Evolutionary conservation across 2,329 filamentous ascomycete genomes (phyloP).

Genomic region (Alternaria solani): DNA sequence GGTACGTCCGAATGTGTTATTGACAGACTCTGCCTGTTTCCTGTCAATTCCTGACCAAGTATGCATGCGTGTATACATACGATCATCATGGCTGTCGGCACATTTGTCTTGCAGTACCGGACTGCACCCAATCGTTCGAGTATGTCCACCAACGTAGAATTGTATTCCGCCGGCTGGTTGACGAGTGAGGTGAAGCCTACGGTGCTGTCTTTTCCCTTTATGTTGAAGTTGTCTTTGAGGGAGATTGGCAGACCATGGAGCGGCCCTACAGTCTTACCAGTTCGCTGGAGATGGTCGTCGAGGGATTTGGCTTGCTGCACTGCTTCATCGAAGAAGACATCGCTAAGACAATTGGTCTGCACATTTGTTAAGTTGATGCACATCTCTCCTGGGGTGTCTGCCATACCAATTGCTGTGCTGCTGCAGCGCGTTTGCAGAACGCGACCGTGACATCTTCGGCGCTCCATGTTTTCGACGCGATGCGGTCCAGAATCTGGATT

Average conservation of each 20-base stretch:
- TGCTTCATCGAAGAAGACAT: slow-evolving; percentile 64
- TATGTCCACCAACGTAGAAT: slow-evolving; percentile 66
- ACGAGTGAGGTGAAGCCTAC: slow-evolving; percentile 71
- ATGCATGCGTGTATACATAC: slow-evolving; percentile 19
- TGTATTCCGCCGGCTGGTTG: slow-evolving; percentile 63
- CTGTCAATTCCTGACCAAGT: slow-evolving; percentile 9
- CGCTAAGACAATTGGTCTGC: slow-evolving; percentile 68
- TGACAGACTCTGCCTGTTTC: slow-evolving; percentile 65
- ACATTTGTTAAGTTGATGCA: slow-evolving; percentile 1
- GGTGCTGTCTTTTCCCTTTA: slow-evolving; percentile 66
- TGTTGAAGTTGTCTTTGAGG: slow-evolving; percentile 75
- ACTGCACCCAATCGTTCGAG: slow-evolving; percentile 69
- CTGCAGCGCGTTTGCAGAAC: slow-evolving; percentile 64
- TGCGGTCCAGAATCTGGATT: slow-evolving; percentile 51
- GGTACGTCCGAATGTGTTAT: slow-evolving; percentile 70
- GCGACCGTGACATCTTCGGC: slow-evolving; percentile 61
- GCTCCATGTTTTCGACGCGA: slow-evolving; percentile 57
- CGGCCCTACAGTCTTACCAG: slow-evolving; percentile 63
- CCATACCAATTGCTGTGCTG: slow-evolving; percentile 63
- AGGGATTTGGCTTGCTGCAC: slow-evolving; percentile 61
- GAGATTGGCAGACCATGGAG: slow-evolving; percentile 73
- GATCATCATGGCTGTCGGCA: slow-evolving; percentile 75
- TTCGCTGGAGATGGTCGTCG: slow-evolving; percentile 59
- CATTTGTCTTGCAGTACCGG: slow-evolving; percentile 74
- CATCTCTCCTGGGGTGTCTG: neutral